Base-by-base conservation (phyloP, 2,329 filamentous ascomycete genomes). In the Tolypocladium inflatum region DNA sequence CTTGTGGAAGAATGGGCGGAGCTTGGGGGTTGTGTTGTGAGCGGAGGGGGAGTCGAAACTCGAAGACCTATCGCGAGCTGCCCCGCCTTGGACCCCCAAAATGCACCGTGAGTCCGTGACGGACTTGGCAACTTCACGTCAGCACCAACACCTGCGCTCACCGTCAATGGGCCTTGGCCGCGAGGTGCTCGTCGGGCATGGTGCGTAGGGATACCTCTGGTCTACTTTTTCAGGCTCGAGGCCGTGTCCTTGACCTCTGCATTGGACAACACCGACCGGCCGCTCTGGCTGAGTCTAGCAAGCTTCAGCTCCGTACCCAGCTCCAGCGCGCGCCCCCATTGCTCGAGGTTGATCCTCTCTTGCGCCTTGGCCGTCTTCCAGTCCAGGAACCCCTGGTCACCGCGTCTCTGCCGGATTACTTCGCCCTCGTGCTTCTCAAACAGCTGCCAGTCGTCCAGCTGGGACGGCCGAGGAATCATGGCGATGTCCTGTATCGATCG, bases 401-500 rank as follows among this genome's bases (percentile, higher is more conserved):
- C 77, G 17, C 72, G 65, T 4, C 67, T 64, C 54, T 73, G 63
- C 58, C 71, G 72, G 56, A 77, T 70, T 65, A 72, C 71, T 55
- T 75, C 74, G 13, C 70, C 74, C 65, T 80, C 74, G 37, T 75
- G 65, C 61, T 75, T 76, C 62, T 80, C 72, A 65, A 78, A 83
- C 10, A 81, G 63, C 2, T 70, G 59, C 80, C 79, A 85, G 59
- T 85, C 81, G 59, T 85, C 82, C 7, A 81, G 62, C 64, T 84
- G 78, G 2, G 80, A 81, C 2, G 81, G 81, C 13, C 66, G 72
- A 0, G 82, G 82, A 15, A 81, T 71, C n/a, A 63, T 58, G n/a
- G 67, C 61, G 10, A 83, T 62, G 7, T 76, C 70, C 9, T 75
- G 66, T 60, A 82, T 69, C 2, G 76, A 62, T 2, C 58, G 69